Conservation (phyloP, 2,329 filamentous ascomycete genomes). For the Ophiocordyceps unilateralis region DNA sequence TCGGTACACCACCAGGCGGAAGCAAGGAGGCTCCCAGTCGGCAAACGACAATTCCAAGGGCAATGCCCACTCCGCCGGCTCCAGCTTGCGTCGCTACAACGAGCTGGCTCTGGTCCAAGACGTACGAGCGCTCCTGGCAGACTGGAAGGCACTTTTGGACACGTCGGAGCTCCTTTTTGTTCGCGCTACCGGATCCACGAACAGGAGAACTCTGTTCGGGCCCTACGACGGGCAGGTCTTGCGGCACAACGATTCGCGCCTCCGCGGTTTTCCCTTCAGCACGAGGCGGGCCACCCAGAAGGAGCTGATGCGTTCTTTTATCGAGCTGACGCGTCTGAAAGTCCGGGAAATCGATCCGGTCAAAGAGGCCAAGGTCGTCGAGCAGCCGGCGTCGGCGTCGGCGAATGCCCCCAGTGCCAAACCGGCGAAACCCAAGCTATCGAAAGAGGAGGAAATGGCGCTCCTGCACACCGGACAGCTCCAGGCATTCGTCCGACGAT, state of each 20-base stretch:
- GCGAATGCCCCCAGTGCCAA: constrained; percentile 25
- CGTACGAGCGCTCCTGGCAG: constrained; percentile 59
- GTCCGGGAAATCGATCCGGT: constrained; percentile 59
- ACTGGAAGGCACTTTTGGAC: constrained; percentile 79
- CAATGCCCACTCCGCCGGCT: constrained; percentile 82
- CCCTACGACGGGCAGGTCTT: constrained; percentile 82
- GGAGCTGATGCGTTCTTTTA: constrained; percentile 86
- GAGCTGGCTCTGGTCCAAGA: constrained; percentile 83
- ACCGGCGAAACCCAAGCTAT: constrained; percentile 43
- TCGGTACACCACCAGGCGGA: constrained; percentile 85
- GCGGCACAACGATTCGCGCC: constrained; percentile 56
- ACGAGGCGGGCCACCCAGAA: constrained; percentile 83
- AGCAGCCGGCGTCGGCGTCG: constrained; percentile 17
- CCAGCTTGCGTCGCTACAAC: constrained; percentile 79
- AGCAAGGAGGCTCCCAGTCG: constrained; percentile 90
- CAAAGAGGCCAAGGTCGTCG: constrained; percentile 28
- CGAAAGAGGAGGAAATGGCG: constrained; percentile 70
- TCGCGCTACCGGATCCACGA: constrained; percentile 73
- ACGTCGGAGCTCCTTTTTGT: constrained; percentile 75
- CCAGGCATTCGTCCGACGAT: constrained; percentile 72
- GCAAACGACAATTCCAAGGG: constrained; percentile 91
- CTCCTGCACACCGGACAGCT: constrained; percentile 77
- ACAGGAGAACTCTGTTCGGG: constrained; percentile 73
- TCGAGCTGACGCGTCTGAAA: constrained; percentile 84
- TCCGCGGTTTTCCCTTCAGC: constrained; percentile 83